Evolutionary conservation across 768 basidiomycete species (phyloP), one percentile per base, ranked within the genome.

Genomic region (Termitomyces sp.): DNA sequence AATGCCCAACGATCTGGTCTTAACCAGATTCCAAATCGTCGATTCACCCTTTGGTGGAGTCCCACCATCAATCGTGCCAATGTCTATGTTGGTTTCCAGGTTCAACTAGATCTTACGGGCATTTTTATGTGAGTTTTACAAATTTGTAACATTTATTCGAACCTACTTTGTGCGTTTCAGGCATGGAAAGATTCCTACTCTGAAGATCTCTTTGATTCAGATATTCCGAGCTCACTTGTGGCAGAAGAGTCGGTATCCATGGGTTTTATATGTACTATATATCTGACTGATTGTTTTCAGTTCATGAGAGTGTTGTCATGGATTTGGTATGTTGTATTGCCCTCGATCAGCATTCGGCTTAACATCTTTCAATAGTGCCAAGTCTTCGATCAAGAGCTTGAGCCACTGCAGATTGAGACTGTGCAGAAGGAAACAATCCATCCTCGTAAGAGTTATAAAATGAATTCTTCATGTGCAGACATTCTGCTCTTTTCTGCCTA

Each of bases 211-310:
- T 74, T 85, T 98, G 77, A 99, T 99, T 65, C 97, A 98, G 69
- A 97, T 99, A 66, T 98, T 99, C 92, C 92, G 97, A 78, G 97
- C 97, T 43, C 97, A 99, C 73, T 84, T 99, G 77, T 98, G 97
- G 97, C 97, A 99, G 77, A 98, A 99, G 78, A 98, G 95, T 87
- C 71, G 72, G 88, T 84, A 62, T 56, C 12, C 60, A 22, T 63
- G 30, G 68, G 45, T 65, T 50, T 64, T 66, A 67, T 68, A 63
- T 7, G 3, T 61, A 48, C 48, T 53, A 24, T 59, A 35, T 1
- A 56, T 58, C 13, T 61, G 18, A 52, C 38, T 54, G 46, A n/a
- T 47, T 4, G 52, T 14, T 20, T 47, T 7, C 20, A 91, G 90
- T 92, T 67, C 91, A 93, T 69, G 90, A 92, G 71, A 92, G 89